Evolutionary conservation across 768 basidiomycete species (phyloP), one percentile per base, ranked within the genome.

Genomic region (Mycena leptocephala): DNA sequence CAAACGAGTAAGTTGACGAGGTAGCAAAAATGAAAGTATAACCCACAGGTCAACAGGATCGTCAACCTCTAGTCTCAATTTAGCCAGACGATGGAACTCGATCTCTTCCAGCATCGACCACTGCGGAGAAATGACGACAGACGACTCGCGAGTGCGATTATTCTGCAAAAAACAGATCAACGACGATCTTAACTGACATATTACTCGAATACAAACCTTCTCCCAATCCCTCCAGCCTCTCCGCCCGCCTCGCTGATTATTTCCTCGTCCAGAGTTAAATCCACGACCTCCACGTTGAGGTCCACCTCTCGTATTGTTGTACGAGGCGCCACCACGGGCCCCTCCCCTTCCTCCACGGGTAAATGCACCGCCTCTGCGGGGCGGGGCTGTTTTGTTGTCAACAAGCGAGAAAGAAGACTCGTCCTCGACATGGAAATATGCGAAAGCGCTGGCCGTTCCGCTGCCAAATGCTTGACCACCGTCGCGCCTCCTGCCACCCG

Each of bases 31-130:
- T 22, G 20, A 26, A 53, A 37, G 30, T 22, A 6, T 35, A 62
- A 87, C 95, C 82, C 79, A 98, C 97, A 99, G 84, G 77, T 96
- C 93, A 80, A 98, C 96, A 14, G 94, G 95, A 48, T 96, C 94
- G 78, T 98, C 96, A 24, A 99, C 97, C 70, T 97, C 96, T n/a
- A 99, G 91, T 62, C 96, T 91, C 77, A 99, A 89, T 86, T 99
- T 99, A 16, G 93, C 86, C 72, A 99, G 89, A 66, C 98, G 93
- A 85, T 95, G 92, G 88, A 99, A 99, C 83, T 99, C 97, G 80
- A 99, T 94, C 87, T 99, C 98, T 86, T 99, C 98, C 61, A 98
- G 88, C 91, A 98, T 94, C n/a, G 89, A 86, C 98, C 98, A 99
- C 76, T 95, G 93, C 24, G 95, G 92, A 63, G 94, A 95, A 80